phyloP scores from a whole-genome alignment of 192 early-diverging fungal species.

The Coemansia sp. region DNA sequence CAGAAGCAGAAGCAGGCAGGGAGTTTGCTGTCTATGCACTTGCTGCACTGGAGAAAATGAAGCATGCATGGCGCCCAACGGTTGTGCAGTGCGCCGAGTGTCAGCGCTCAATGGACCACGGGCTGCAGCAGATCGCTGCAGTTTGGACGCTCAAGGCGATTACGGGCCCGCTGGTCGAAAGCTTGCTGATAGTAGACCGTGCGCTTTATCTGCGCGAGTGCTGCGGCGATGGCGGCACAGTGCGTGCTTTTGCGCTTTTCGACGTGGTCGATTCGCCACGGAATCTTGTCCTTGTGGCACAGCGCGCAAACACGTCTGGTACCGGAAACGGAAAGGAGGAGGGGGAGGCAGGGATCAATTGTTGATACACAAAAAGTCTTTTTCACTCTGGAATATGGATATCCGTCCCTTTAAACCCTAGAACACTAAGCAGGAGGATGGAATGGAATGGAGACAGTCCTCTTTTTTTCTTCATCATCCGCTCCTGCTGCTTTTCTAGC shows the following conservation, averaged over 20 bases:
- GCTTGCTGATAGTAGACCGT: conserved; percentile 77
- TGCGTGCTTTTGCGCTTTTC: conserved; percentile 47
- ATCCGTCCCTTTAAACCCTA: too few relatives aligned
- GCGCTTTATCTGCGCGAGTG: conserved; percentile 65
- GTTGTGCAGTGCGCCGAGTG: conserved; percentile 34
- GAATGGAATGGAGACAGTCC: too few relatives aligned
- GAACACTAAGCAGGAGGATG: too few relatives aligned
- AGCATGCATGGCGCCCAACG: conserved; percentile 42
- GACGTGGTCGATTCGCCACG: conserved; percentile 48
- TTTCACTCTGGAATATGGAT: not conserved
- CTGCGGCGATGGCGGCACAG: conserved; percentile 18
- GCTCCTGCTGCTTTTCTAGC: too few relatives aligned
- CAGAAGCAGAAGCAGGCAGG: conserved; percentile 10
- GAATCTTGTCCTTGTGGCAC: conserved; percentile 42
- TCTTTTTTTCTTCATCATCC: too few relatives aligned
- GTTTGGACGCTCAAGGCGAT: conserved; percentile 83
- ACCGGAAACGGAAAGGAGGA: not conserved
- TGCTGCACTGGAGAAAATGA: conserved; percentile 64
- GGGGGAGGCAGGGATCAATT: conserved; percentile 1
- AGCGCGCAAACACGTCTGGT: conserved; percentile 14
- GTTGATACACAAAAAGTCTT: not conserved
- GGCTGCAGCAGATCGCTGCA: conserved; percentile 65
- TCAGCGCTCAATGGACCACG: conserved; percentile 19
- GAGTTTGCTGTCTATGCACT: conserved; percentile 58
- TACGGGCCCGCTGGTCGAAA: conserved; percentile 73